Conservation (phyloP, 129 eudicot species). For the carrot (Daucus carota) region DH1_v3.0 NC_030388.2:22813501-22814000, state of each 20-base stretch:
- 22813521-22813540: neutral
- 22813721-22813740: neutral
- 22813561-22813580: neutral
- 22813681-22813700: neutral
- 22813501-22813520: neutral
- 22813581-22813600: constrained; percentile 3
- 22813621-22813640: neutral
- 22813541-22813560: neutral
- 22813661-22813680: neutral
- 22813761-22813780: neutral
- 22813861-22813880: neutral
- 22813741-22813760: neutral
- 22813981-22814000: constrained; percentile 71
- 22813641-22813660: neutral
- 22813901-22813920: constrained; percentile 66
- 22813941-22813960: constrained; percentile 76
- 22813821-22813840: neutral
- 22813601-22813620: neutral
- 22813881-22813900: neutral
- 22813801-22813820: neutral
- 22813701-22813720: neutral
- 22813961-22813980: constrained; percentile 87
- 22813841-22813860: neutral
- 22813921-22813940: constrained; percentile 72
- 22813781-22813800: neutral